Percentiles rank a stretch among this genome's conserved stretches.
Conservation (phyloP, 208 protist genomes). For the Crithidia acanthocephali region DNA sequence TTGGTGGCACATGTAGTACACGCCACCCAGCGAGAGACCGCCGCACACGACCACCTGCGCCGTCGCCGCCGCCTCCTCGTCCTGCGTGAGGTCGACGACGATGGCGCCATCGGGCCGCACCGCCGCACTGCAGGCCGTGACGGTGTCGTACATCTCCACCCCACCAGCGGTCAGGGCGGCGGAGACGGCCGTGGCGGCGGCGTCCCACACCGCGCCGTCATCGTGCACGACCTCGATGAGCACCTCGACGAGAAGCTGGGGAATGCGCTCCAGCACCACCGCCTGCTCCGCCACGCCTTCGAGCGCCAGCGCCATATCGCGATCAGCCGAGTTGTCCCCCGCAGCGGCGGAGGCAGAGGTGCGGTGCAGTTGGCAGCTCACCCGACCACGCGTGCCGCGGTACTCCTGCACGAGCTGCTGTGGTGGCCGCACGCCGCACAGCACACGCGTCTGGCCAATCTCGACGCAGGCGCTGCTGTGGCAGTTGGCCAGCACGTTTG, state of each 20-base stretch:
- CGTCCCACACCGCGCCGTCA: conserved; percentile 79
- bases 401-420: conserved; percentile 89
- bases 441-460: conserved; percentile 77
- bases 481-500: conserved; percentile 72
- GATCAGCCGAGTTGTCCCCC: conserved; percentile 31
- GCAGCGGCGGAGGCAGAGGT: conserved; percentile 30
- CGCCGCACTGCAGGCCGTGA: conserved; percentile 71
- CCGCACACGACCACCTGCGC: conserved; percentile 56
- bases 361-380: conserved; percentile 65
- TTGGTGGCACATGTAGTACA: conserved; percentile 64
- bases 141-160: conserved; percentile 71
- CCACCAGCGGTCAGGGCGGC: conserved; percentile 65
- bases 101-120: conserved; percentile 62
- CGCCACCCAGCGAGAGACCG: conserved; percentile 47
- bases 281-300: conserved; percentile 84
- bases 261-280: conserved; percentile 72
- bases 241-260: conserved; percentile 80
- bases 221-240: conserved; percentile 75
- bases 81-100: conserved; percentile 51
- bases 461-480: conserved; percentile 86
- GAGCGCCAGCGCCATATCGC: conserved; percentile 66
- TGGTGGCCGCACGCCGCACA: conserved; percentile 81
- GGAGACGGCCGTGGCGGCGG: conserved; percentile 65
- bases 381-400: conserved; percentile 71
- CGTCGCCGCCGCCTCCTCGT: conserved; percentile 46